These are phyloP conservation scores for Galium porrigens DNA, from an alignment of 305 asterid species.

Conservation along the genomic window DNA sequence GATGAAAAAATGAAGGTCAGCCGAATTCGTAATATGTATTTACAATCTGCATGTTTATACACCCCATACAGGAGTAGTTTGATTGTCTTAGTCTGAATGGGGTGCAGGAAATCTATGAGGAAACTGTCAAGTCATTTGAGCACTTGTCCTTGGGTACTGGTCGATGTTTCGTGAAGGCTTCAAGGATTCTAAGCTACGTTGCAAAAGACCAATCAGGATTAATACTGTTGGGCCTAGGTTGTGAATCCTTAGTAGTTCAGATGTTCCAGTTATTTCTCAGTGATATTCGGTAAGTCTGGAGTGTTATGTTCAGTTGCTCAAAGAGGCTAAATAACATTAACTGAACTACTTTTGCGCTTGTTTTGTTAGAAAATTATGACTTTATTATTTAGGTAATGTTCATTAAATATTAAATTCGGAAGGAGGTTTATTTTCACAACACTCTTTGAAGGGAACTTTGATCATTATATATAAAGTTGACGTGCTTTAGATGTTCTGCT, in stretches of 20 bases:
- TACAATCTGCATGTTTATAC: neutral
- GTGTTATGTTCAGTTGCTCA: neutral
- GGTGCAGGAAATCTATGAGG: constrained; percentile 32
- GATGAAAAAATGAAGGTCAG: constrained; percentile 29
- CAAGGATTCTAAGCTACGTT: constrained; percentile 23
- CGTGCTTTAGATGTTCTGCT: neutral
- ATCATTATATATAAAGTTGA: neutral
- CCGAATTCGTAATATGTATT: neutral
- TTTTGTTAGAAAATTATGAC: neutral
- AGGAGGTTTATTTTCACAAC: neutral
- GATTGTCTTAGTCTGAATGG: neutral
- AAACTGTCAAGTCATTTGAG: constrained; percentile 19
- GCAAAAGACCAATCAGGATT: constrained; percentile 23
- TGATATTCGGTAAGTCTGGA: constrained; percentile 22
- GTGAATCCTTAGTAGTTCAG: constrained; percentile 22
- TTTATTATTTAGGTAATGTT: neutral
- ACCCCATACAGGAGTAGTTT: neutral
- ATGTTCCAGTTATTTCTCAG: constrained; percentile 27
- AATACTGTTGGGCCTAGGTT: constrained; percentile 29
- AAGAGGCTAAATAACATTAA: neutral
- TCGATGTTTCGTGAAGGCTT: constrained; percentile 24
- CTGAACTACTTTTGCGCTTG: neutral
- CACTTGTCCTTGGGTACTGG: constrained; percentile 7
- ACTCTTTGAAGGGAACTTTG: neutral
- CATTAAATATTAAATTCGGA: neutral